These are phyloP conservation scores for Magnusiomyces starmeri DNA, from an alignment of 1,139 yeast genomes.

Conservation along the genomic window DNA sequence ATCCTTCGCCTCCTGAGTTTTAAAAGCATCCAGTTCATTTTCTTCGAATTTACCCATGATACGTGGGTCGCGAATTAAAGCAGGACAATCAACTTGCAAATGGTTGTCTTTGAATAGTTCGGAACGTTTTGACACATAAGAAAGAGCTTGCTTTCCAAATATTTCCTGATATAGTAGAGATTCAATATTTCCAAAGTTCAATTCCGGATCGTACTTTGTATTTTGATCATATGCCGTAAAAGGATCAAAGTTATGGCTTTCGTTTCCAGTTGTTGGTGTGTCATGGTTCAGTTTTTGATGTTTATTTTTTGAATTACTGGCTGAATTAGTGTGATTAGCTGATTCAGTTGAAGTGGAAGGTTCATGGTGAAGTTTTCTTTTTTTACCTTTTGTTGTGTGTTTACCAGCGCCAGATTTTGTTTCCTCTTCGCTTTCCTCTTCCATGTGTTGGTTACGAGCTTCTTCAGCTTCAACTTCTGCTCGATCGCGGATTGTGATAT, in stretches of 20 bases:
- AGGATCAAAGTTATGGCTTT: not conserved
- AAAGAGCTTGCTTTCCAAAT: slow-evolving; percentile 73
- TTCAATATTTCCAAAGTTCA: slow-evolving; percentile 43
- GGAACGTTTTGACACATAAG: slow-evolving; percentile 63
- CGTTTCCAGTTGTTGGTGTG: slow-evolving; percentile 10
- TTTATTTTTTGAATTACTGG: slow-evolving; percentile 5
- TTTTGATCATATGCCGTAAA: slow-evolving; percentile 12
- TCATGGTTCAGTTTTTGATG: not conserved
- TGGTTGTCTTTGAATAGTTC: slow-evolving; percentile 53
- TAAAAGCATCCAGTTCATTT: slow-evolving; percentile 22
- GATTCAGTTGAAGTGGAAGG: slow-evolving; percentile 10
- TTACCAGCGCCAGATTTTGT: slow-evolving; percentile 19
- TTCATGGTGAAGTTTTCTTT: slow-evolving; percentile 12
- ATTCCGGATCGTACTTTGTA: slow-evolving; percentile 13
- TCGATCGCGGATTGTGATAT: slow-evolving; percentile 70
- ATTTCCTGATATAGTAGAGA: slow-evolving; percentile 72
- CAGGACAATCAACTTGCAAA: slow-evolving; percentile 60
- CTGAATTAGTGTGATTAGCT: slow-evolving; percentile 8
- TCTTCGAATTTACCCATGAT: slow-evolving; percentile 32
- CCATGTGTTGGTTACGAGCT: slow-evolving; percentile 40
- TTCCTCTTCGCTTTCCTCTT: slow-evolving; percentile 27
- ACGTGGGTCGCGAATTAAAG: slow-evolving; percentile 38
- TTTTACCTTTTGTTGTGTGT: slow-evolving; percentile 12
- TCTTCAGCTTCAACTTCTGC: slow-evolving; percentile 83
- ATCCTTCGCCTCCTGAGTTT: slow-evolving; percentile 11